Evolutionary conservation across 306 rosid genomes (phyloP).

Genomic region (Argentina anserina): DNA sequence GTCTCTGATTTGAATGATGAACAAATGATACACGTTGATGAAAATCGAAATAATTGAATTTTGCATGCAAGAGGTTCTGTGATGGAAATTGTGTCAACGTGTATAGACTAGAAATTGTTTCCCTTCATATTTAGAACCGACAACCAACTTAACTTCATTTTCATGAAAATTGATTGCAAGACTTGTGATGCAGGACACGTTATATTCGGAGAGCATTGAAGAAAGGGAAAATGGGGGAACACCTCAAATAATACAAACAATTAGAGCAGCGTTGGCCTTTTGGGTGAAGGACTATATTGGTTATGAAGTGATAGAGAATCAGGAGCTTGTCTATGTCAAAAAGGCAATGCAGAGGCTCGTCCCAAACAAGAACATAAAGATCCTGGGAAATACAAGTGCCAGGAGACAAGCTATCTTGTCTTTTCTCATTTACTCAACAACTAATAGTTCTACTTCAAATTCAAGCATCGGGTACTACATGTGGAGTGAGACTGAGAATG

Average conservation of each 20-base stretch:
- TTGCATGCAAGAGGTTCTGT: background rate
- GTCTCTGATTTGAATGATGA: background rate
- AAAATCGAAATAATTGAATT: background rate
- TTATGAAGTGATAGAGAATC: slow-evolving; percentile 52
- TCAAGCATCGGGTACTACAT: slow-evolving; percentile 10
- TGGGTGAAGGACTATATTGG: slow-evolving; percentile 79
- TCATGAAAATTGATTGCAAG: background rate
- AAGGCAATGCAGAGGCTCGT: slow-evolving; percentile 56
- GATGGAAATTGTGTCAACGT: background rate
- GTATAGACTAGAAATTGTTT: background rate
- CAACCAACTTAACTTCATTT: background rate
- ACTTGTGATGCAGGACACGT: slow-evolving; percentile 55
- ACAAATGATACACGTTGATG: background rate
- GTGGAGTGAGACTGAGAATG: slow-evolving; percentile 46
- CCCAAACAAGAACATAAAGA: slow-evolving; percentile 45
- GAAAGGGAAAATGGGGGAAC: slow-evolving; percentile 89
- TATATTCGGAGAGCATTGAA: slow-evolving; percentile 62
- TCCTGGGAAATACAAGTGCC: slow-evolving; percentile 54
- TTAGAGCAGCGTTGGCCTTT: slow-evolving; percentile 81
- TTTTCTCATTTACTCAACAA: slow-evolving; percentile 54
- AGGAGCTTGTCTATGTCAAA: slow-evolving; percentile 42
- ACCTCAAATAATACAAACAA: slow-evolving; percentile 76
- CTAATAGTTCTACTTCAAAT: slow-evolving; percentile 23
- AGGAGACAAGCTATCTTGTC: slow-evolving; percentile 73
- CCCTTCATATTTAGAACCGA: background rate